Evolutionary conservation across 768 basidiomycete species (phyloP), one percentile per base, ranked within the genome.

Genomic region (Pisolithus microcarpus): DNA sequence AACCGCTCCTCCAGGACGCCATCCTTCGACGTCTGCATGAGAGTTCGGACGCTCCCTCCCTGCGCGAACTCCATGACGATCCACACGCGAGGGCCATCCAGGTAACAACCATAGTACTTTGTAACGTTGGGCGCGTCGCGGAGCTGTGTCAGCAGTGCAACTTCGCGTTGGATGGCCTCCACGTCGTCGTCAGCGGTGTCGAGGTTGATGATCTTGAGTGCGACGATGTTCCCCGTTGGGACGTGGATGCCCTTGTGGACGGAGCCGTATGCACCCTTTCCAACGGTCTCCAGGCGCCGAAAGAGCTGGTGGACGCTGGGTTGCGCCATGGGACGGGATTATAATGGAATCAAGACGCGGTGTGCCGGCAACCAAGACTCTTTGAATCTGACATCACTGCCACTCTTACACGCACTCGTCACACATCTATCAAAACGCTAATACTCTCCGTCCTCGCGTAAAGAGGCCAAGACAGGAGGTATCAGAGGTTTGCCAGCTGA

Each of bases 61-160:
- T 92, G 85, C 7, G 96, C 96, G 60, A 85, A 84, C 66, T 99
- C 96, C 96, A 99, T 99, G 36, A 86, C 91, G 58, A 99, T 98
- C 94, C 96, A 99, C 9, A 99, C 91, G 45, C 91, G 87, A 26
- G 92, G 89, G 0, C 93, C 94, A 63, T 95, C 88, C 64, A 96
- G 78, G 70, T 89, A 85, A 70, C 92, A 96, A n/a, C 92, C 95
- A 68, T 85, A 96, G 72, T 99, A 99, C 61, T 90, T 81, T 21
- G 90, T 97, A 61, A 96, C 82, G 63, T 94, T 94, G 26, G 89
- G 85, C 0, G 88, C 89, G 52, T 91, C 91, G 19, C 91, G 77
- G 30, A 98, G 79, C 63, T 95, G 92, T 42, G 87, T 84, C 18
- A 98, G 76, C 46, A 99, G 80, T 9, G 91, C 84, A 28, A 99